Evolutionary conservation across 2,329 filamentous ascomycete species (phyloP).

Genomic region (Nemania abortiva): DNA sequence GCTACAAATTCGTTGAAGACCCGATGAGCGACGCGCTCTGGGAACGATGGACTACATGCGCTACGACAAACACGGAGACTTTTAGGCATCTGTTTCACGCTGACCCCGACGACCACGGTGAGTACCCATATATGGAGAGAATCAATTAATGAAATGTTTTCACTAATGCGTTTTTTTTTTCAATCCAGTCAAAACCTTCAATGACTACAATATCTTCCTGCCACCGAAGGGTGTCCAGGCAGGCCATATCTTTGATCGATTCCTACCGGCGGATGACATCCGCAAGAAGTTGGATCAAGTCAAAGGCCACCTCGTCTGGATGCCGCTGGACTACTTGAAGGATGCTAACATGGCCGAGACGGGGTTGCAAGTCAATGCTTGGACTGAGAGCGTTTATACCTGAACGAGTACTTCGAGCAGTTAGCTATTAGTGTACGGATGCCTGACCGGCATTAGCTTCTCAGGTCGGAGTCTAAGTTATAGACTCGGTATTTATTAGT

Average conservation of each 20-base stretch:
- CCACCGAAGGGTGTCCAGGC: conserved; percentile 78
- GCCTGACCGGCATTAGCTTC: not conserved
- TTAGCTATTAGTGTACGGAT: not conserved
- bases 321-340: conserved; percentile 88
- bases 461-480: not conserved
- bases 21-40: conserved; percentile 76
- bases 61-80: conserved; percentile 77
- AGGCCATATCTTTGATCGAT: conserved; percentile 88
- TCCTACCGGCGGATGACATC: conserved; percentile 78
- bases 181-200: conserved; percentile 82
- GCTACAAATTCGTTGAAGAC: conserved; percentile 75
- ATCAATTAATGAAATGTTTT: conserved; percentile 2
- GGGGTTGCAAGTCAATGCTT: conserved; percentile 85
- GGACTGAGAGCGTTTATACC: conserved; percentile 89
- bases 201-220: conserved; percentile 86
- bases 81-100: conserved; percentile 87
- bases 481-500: not conserved
- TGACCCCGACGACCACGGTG: conserved; percentile 88
- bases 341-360: conserved; percentile 91
- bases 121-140: conserved; percentile 44
- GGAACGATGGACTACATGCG: conserved; percentile 75
- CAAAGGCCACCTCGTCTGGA: conserved; percentile 92
- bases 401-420: conserved; percentile 49
- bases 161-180: conserved; percentile 22
- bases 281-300: conserved; percentile 81